A percentile compares a stretch with the other conserved stretches of the same genome.
Conservation (phyloP, 495 filamentous ascomycete species). For the Aspergillus leporis region DNA sequence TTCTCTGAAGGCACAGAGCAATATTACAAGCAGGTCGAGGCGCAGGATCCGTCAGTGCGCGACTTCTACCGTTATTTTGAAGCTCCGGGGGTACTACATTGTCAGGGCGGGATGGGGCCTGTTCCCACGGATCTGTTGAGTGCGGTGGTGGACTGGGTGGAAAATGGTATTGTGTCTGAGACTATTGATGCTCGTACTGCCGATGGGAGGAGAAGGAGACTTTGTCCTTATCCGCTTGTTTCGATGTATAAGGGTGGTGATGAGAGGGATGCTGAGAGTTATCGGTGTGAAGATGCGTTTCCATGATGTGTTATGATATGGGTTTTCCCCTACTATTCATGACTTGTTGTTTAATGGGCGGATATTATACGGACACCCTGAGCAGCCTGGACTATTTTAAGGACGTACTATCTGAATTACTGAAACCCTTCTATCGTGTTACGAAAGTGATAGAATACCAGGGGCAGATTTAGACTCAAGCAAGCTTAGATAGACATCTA, state of each 20-base stretch:
- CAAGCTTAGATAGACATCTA: too few relatives aligned
- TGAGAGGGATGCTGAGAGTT: constrained; percentile 6
- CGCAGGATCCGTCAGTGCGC: constrained; percentile 13
- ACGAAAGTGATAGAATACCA: too few relatives aligned
- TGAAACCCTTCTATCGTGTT: too few relatives aligned
- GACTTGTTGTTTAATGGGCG: too few relatives aligned
- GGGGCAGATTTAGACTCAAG: too few relatives aligned
- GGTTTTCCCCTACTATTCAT: too few relatives aligned
- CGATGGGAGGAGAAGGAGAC: constrained; percentile 6
- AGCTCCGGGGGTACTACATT: constrained; percentile 25
- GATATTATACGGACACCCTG: too few relatives aligned
- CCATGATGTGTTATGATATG: too few relatives aligned
- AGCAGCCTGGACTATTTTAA: too few relatives aligned
- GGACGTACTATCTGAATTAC: too few relatives aligned
- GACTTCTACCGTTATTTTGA: constrained; percentile 33
- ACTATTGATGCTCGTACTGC: constrained; percentile 20
- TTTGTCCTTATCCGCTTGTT: constrained; percentile 18
- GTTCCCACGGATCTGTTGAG: constrained; percentile 22
- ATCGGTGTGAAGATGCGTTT: constrained; percentile 4
- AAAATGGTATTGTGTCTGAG: constrained; percentile 36
- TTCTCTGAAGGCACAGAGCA: constrained; percentile 16
- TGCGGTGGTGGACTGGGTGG: constrained; percentile 44
- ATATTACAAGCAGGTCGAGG: constrained; percentile 21
- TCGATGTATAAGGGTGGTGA: constrained; percentile 17
- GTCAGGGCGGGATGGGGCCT: constrained; percentile 21